Conservation (phyloP, 1,139 yeast species). For the Suhomyces guaymorum region DNA sequence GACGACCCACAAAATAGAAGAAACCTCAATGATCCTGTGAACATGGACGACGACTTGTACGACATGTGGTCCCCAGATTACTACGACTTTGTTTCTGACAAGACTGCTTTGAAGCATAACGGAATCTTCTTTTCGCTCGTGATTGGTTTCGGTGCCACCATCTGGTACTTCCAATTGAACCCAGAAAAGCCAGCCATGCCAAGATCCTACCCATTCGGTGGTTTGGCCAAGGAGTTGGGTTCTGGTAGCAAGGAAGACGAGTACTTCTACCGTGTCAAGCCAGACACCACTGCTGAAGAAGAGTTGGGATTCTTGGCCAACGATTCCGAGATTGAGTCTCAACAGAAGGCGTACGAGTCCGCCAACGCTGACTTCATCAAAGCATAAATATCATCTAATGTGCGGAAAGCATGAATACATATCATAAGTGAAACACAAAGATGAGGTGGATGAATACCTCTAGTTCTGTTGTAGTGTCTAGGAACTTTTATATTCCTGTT, state of each 20-base stretch:
- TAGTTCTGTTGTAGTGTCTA: no score
- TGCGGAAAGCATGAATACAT: no score
- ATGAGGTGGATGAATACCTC: no score
- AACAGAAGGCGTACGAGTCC: constrained; percentile 35
- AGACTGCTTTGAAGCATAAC: constrained; percentile 57
- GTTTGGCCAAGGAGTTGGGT: constrained; percentile 73
- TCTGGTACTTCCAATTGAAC: constrained; percentile 59
- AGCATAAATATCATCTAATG: constrained; percentile 19
- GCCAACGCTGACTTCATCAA: constrained; percentile 42
- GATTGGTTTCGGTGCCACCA: constrained; percentile 53
- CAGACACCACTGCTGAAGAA: constrained; percentile 42
- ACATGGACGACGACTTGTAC: constrained; percentile 68
- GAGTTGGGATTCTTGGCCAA: constrained; percentile 42
- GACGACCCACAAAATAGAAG: constrained; percentile 85
- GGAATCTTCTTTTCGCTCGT: constrained; percentile 57
- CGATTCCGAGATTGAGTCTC: constrained; percentile 31
- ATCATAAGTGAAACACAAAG: neutral
- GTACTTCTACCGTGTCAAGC: constrained; percentile 43
- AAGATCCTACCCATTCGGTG: constrained; percentile 72
- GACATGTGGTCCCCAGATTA: constrained; percentile 91
- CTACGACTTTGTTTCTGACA: constrained; percentile 59
- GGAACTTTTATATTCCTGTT: no score
- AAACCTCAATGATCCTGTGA: constrained; percentile 71
- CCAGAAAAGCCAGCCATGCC: constrained; percentile 81
- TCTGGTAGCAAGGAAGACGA: constrained; percentile 55